Conservation (phyloP, 208 protist species). For the Wallacemonas sp. region DNA sequence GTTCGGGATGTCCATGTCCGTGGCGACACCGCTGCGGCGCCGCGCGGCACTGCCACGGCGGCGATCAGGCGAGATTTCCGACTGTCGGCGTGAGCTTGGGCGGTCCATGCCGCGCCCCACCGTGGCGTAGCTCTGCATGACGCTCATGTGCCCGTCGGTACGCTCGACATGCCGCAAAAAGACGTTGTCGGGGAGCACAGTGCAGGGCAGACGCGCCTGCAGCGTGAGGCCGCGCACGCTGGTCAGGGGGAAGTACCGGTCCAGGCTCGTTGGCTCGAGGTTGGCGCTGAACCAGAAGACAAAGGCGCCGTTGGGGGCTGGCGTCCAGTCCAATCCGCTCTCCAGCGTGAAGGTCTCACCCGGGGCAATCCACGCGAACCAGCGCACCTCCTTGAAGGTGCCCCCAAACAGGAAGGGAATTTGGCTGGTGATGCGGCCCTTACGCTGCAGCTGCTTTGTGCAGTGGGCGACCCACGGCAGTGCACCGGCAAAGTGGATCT, state of each 20-base stretch:
- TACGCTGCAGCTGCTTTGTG: slow-evolving; percentile 50
- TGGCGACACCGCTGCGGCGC: slow-evolving; percentile 18
- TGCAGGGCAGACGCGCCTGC: slow-evolving; percentile 37
- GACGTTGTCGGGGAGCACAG: slow-evolving; percentile 43
- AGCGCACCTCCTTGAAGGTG: slow-evolving; percentile 30
- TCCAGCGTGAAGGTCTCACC: slow-evolving; percentile 57
- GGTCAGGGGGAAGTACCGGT: slow-evolving; percentile 79
- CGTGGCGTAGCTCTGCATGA: neutral
- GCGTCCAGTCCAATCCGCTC: slow-evolving; percentile 46
- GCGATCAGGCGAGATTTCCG: neutral
- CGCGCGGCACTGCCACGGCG: slow-evolving; percentile 10
- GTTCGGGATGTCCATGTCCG: slow-evolving; percentile 16
- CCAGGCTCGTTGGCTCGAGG: slow-evolving; percentile 56
- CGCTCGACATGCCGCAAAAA: slow-evolving; percentile 42
- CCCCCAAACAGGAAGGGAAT: slow-evolving; percentile 60
- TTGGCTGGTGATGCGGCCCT: slow-evolving; percentile 40
- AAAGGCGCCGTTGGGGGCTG: slow-evolving; percentile 59
- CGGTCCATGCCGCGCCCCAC: neutral
- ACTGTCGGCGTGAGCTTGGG: neutral
- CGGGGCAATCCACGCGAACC: slow-evolving; percentile 76
- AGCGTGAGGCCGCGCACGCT: slow-evolving; percentile 45
- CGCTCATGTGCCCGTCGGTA: slow-evolving; percentile 5
- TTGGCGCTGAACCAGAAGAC: slow-evolving; percentile 76
- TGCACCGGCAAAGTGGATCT: slow-evolving; percentile 57
- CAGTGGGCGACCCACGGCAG: slow-evolving; percentile 76